Evolutionary conservation across 73 alveolate genomes (phyloP).

Genomic region (Uronychia binucleata): DNA sequence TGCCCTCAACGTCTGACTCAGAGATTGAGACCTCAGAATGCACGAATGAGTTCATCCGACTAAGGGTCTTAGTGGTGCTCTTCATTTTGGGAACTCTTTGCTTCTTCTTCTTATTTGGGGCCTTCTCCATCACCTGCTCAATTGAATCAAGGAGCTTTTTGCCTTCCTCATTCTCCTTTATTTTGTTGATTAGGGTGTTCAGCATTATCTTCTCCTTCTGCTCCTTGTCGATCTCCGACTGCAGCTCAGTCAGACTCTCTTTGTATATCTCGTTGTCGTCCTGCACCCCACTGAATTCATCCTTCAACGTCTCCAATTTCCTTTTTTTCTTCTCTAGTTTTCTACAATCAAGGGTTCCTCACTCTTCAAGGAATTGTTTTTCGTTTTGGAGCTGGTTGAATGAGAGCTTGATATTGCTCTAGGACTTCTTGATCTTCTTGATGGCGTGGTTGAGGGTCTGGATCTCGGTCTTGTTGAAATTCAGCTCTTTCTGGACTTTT

Average conservation of each 20-base stretch:
- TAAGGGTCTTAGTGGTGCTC: background rate
- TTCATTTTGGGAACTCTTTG: background rate
- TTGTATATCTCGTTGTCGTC: slow-evolving; percentile 4
- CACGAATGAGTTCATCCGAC: background rate
- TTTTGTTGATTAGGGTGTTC: background rate
- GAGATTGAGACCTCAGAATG: background rate
- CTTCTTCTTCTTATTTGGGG: background rate
- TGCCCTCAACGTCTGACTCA: background rate
- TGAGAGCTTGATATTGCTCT: background rate
- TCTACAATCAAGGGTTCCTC: background rate
- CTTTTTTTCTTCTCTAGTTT: background rate
- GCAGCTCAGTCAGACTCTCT: background rate
- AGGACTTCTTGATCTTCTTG: background rate
- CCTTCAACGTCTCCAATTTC: background rate
- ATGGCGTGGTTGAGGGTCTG: background rate
- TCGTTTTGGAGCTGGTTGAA: background rate
- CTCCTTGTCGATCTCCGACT: background rate
- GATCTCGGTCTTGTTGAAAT: background rate
- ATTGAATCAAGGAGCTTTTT: background rate
- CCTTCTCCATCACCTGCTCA: background rate
- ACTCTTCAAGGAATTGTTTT: background rate
- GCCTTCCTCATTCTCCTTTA: background rate
- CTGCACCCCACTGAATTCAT: background rate
- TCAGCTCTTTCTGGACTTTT: background rate
- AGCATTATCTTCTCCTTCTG: background rate